Evolutionary conservation across 371 early-diverging fungal genomes (phyloP), one percentile per base, ranked within the genome.

Genomic region (Syncephalis fuscata): DNA sequence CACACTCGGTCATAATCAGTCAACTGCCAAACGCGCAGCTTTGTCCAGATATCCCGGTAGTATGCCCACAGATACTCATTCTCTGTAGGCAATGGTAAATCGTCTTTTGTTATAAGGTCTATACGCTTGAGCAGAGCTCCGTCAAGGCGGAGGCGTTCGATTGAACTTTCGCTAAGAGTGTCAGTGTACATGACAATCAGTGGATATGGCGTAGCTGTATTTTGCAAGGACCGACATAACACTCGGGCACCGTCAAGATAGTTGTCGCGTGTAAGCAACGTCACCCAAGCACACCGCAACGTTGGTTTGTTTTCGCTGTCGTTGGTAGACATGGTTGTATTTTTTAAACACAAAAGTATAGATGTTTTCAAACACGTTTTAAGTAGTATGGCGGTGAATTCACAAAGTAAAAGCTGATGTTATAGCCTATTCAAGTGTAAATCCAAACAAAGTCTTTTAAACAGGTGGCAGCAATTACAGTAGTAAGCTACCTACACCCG

Each of bases 11-110:
- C 51, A 46, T 55, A 59, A 24, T 59, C 52, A 11, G 22, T 36
- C n/a, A 58, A 17, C 36, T 49, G 49, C 58, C 58, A 58, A 11
- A 47, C 54, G 3, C 54, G 44, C 11, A 58, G 25, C 38, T 58
- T 58, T 25, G 58, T 46, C 58, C 54, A 58, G 25, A 48, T 50
- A 41, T 69, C 63, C 1, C 39, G 32, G 39, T 61, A 72, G 3
- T 62, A 44, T 40, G 64, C 57, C 23, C 56, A 54, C 21, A 58
- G 46, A 27, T 69, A 67, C 11, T 64, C 45, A 10, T 17, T 3
- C 9, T 7, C 32, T 10, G 16, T 22, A 15, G 10, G 23, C 42
- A 42, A 32, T 23, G 2, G 21, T 38, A 39, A n/a, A 27, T 38
- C 21, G 39, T 44, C 11, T 48, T 43, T 16, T 21, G 1, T 24